Conservation (phyloP, 129 eudicot genomes). For the Smallanthus sonchifolius region DNA sequence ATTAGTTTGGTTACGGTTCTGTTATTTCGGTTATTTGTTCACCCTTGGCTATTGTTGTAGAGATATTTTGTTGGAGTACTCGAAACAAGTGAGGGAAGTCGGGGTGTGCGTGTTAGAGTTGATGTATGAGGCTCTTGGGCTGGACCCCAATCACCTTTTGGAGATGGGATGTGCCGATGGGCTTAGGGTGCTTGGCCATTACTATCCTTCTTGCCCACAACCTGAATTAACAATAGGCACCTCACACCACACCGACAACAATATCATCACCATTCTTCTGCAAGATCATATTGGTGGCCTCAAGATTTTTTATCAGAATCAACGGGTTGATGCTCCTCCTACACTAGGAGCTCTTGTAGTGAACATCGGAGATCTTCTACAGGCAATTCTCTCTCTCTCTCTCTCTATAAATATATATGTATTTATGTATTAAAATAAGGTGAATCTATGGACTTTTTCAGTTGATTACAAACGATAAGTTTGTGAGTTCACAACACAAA, state of each 20-base stretch:
- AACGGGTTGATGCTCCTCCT: conserved; percentile 39
- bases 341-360: conserved; percentile 35
- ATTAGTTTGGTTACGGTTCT: too few relatives aligned
- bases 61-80: conserved; percentile 16
- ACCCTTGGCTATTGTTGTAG: too few relatives aligned
- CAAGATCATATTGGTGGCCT: conserved; percentile 44
- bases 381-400: too few relatives aligned
- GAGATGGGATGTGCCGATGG: conserved; percentile 31
- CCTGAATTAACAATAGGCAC: conserved; percentile 30
- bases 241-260: conserved; percentile 17
- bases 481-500: conserved; percentile 51
- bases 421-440: too few relatives aligned
- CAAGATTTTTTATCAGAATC: conserved; percentile 22
- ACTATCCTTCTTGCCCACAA: conserved; percentile 42
- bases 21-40: too few relatives aligned
- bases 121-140: conserved; percentile 39
- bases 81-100: conserved; percentile 23
- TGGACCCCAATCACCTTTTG: conserved; percentile 20
- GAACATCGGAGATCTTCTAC: conserved; percentile 28
- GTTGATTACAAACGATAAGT: conserved; percentile 57
- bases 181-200: conserved; percentile 19
- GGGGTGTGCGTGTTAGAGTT: conserved; percentile 26
- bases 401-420: too few relatives aligned
- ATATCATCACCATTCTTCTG: conserved; percentile 30
- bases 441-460: too few relatives aligned